phyloP scores from a whole-genome alignment of 148 eudicot genomes.

The Rhododendron vialii region DNA sequence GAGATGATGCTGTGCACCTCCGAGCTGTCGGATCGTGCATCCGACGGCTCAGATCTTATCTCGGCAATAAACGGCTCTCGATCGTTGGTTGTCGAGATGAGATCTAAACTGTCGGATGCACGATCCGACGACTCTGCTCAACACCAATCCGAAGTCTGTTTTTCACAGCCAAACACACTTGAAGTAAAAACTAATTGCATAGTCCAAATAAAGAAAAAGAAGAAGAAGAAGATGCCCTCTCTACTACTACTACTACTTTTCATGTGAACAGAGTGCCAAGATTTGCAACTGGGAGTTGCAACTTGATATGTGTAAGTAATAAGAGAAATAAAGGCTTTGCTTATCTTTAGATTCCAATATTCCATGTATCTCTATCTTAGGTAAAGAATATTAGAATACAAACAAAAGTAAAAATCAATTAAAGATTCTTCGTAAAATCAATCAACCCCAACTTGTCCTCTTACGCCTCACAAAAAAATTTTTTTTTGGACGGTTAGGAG shows the following conservation, averaged over 20 bases:
- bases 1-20: no score
- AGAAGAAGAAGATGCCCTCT: not conserved
- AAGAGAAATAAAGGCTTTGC: slow-evolving; percentile 1
- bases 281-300: slow-evolving; percentile 13
- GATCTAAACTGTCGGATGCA: no score
- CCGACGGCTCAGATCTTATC: no score
- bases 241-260: not conserved
- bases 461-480: not conserved
- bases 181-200: not conserved
- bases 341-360: slow-evolving; percentile 23
- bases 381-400: slow-evolving; percentile 14
- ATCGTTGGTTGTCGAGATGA: no score
- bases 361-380: slow-evolving; percentile 20
- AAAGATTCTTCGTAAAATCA: slow-evolving; percentile 8
- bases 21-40: no score
- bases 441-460: slow-evolving; percentile 27
- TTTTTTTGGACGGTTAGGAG: not conserved
- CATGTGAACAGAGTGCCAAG: slow-evolving; percentile 27
- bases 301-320: slow-evolving; percentile 6
- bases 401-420: slow-evolving; percentile 9
- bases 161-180: not conserved
- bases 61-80: no score
- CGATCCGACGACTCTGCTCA: no score
- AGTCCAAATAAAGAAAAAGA: not conserved
- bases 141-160: no score